phyloP scores from a whole-genome alignment of 257 asterid genomes.

The Solanum pinnatisectum region DNA sequence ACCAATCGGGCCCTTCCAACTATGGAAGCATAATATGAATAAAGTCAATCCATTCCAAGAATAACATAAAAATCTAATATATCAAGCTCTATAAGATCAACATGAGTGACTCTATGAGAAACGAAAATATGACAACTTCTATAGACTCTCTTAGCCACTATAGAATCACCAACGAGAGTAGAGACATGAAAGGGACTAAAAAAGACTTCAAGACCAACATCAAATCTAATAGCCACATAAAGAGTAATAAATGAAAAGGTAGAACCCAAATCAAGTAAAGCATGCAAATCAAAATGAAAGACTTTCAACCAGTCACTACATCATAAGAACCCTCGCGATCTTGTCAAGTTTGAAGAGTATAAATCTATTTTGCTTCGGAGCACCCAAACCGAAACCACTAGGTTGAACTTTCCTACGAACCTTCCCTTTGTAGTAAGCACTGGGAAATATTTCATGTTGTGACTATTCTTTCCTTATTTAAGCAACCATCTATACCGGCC shows the following conservation, averaged over 20 bases:
- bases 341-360: background rate
- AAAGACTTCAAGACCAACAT: background rate
- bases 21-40: background rate
- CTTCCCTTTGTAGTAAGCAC: background rate
- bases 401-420: background rate
- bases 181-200: background rate
- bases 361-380: background rate
- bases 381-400: background rate
- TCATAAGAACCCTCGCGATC: background rate
- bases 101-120: background rate
- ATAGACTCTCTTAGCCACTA: background rate
- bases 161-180: background rate
- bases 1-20: background rate
- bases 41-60: background rate
- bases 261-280: background rate
- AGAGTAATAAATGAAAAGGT: background rate
- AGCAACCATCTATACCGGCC: background rate
- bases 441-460: too few species aligned
- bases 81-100: background rate
- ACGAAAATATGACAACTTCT: background rate
- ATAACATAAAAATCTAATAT: too few species aligned
- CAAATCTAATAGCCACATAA: background rate
- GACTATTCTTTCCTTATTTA: background rate
- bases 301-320: background rate
- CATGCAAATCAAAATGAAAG: background rate